These are phyloP conservation scores for Geum urbanum DNA, from an alignment of 306 rosid genomes.

Conservation along the genomic window DNA sequence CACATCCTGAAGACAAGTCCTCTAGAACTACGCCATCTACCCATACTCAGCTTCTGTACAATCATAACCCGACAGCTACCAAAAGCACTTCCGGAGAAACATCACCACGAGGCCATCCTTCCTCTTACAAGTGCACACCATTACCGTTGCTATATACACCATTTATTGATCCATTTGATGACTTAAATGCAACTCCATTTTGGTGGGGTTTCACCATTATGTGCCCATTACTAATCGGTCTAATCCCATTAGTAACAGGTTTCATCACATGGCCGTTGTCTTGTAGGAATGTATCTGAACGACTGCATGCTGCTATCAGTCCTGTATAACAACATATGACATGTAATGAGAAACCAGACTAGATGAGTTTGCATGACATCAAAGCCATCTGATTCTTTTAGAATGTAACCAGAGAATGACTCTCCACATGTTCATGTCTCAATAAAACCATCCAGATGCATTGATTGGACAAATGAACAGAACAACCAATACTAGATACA, in stretches of 20 bases:
- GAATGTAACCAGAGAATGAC: too few species aligned
- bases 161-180: constrained; percentile 56
- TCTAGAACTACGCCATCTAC: constrained; percentile 50
- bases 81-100: constrained; percentile 34
- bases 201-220: constrained; percentile 41
- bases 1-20: constrained; percentile 41
- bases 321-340: constrained; percentile 38
- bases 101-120: constrained; percentile 18
- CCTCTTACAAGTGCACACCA: constrained; percentile 45
- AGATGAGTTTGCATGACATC: not conserved
- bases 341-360: not conserved
- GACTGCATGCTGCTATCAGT: constrained; percentile 59
- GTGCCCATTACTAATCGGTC: not conserved
- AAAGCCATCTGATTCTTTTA: not conserved
- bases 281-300: constrained; percentile 23
- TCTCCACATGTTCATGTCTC: not conserved
- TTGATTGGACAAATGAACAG: not conserved
- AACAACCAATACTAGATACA: not conserved
- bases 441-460: not conserved
- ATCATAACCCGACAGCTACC: constrained; percentile 47
- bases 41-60: constrained; percentile 86
- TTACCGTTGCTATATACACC: constrained; percentile 61
- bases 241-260: constrained; percentile 9
- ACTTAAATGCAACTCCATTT: constrained; percentile 43
- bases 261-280: constrained; percentile 34